A percentile compares a stretch with the other conserved stretches of the same genome.
phyloP scores from a whole-genome alignment of 352 stramenopile genomes.

The Globisporangium mamillatum region DNA sequence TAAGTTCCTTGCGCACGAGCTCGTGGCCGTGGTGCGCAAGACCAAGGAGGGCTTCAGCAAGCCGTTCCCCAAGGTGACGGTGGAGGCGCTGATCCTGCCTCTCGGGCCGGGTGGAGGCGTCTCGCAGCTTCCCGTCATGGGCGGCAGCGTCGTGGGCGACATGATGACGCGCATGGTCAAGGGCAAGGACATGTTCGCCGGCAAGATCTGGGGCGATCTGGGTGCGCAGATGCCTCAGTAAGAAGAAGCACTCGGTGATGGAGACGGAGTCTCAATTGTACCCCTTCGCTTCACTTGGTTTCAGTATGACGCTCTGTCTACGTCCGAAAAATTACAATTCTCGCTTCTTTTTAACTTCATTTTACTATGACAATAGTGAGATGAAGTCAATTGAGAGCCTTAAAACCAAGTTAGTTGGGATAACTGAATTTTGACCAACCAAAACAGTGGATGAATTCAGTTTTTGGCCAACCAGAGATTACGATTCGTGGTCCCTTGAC shows the following conservation, averaged over 20 bases:
- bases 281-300: not conserved
- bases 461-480: not conserved
- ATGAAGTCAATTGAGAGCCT: not conserved
- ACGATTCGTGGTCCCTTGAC: not conserved
- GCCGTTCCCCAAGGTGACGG: slow-evolving; percentile 24
- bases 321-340: not conserved
- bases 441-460: not conserved
- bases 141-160: slow-evolving; percentile 35
- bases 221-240: slow-evolving; percentile 6
- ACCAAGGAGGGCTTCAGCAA: slow-evolving; percentile 27
- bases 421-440: not conserved
- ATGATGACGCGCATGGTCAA: slow-evolving; percentile 41
- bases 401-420: not conserved
- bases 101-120: slow-evolving; percentile 34
- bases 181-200: slow-evolving; percentile 32
- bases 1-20: slow-evolving; percentile 34
- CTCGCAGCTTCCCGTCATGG: slow-evolving; percentile 38
- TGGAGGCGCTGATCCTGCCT: slow-evolving; percentile 34
- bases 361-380: not conserved
- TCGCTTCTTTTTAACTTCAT: too few species aligned
- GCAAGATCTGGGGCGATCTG: slow-evolving; percentile 17
- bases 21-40: slow-evolving; percentile 27
- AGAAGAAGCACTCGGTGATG: not conserved
- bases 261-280: not conserved
- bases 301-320: not conserved